Evolutionary conservation across 2,329 filamentous ascomycete genomes (phyloP), one percentile per base, ranked within the genome.

Genomic region (Claviceps purpurea): DNA sequence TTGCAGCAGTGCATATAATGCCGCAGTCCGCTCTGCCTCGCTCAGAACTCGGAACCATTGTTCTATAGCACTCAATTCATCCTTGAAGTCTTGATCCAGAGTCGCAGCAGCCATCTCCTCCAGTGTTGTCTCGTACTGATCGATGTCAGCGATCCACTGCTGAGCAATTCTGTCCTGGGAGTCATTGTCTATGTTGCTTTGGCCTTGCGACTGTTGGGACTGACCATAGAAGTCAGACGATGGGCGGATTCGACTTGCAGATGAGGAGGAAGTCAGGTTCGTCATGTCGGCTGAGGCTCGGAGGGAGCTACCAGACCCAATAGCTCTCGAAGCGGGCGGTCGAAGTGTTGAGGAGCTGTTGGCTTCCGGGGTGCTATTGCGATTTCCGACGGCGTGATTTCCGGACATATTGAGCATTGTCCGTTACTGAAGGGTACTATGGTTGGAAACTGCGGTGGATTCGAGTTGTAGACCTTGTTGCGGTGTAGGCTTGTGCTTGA

Each of bases 61-160:
- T 72, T 98, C 93, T 64, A 98, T 98, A 60, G 93, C 93, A 66
- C 89, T 96, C 55, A 98, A 79, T 70, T 98, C 93, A 70, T 97
- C 93, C 73, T 98, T 98, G 76, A 98, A 98, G 66, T 98, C 93
- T 73, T 98, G 93, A 66, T 98, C 93, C 51, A 97, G 75, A n/a
- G 93, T 97, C 30, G 93, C 93, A 37, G 91, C 90, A 44, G 93
- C 93, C 93, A 98, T 98, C 68, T 98, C 93, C 70, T 97, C 93
- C 63, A 98, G 71, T 1, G 93, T 98, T n/a, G 84, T 95, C 75
- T 98, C 93, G 64, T 96, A 96, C 68, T 97, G 91, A 66, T 98
- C 93, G 60, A 98, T 97, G 63, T 98, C 93, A 52, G 91, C 89
- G 62, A 98, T 91, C 93, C 93, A 98, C 70, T 98, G 90, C 73